Evolutionary conservation across 352 stramenopile species (phyloP), one percentile per base, ranked within the genome.

Genomic region (Phytophthora cryptogea): DNA sequence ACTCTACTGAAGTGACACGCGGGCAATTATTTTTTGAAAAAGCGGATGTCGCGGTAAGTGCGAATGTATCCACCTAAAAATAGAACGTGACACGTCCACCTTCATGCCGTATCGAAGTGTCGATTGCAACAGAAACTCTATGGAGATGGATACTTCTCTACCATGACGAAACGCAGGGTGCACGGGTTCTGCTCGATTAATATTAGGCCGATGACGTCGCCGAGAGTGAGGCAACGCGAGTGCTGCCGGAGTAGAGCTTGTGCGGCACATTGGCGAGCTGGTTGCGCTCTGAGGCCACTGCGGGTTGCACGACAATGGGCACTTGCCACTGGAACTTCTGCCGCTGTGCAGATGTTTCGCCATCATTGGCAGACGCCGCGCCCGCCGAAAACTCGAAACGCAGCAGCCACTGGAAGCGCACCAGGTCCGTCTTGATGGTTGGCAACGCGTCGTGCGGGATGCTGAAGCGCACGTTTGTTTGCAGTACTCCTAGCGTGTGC

Each of bases 251-350:
- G 48, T 77, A 86, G 26, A 86, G 71, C 39, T 76, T 77, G 63
- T 83, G 76, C 23, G 74, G 76, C n/a, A 86, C 69, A 30, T 82
- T 83, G 17, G 74, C 70, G 41, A 82, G 72, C 28, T 68, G 64
- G 27, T 63, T 75, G 33, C 63, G 50, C 53, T 76, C 69, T 1
- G 68, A 63, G 1, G 65, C 52, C 2, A 68, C 51, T 5, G 66
- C 44, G 5, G 77, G 64, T 17, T 74, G 63, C 10, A 87, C 70
- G 13, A 84, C 63, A 42, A 87, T 72, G 4, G 74, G 77, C 9
- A 87, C 72, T 9, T 87, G 74, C 77, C 77, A 87, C 41, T 72
- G 67, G 54, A 87, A 87, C 1, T 59, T 71, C 58, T 87, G 77
- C 1, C 57, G 56, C 37, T 68, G 66, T 14, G 36, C 5, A 14